Percentiles rank a stretch among this genome's conserved stretches.
These are phyloP conservation scores for Iris macrosiphon DNA, from an alignment of 106 monocot genomes.

Conservation along the genomic window DNA sequence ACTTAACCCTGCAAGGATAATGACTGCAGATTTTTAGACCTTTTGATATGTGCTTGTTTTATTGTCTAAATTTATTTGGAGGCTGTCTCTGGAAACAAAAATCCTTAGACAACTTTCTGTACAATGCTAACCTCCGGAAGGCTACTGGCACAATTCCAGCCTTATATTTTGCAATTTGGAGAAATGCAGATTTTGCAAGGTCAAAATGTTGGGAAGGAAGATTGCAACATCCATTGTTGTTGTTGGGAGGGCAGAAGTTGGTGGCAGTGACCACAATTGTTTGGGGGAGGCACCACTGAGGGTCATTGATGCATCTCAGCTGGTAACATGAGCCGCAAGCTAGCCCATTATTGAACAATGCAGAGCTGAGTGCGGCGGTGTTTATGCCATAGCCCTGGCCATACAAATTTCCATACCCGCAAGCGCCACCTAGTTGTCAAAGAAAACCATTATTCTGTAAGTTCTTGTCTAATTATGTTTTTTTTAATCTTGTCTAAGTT, in stretches of 20 bases:
- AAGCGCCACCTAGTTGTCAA: constrained; percentile 55
- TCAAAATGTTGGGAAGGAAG: constrained; percentile 65
- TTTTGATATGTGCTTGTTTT: no score
- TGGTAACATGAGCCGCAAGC: constrained; percentile 75
- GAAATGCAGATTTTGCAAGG: constrained; percentile 59
- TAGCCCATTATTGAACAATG: constrained; percentile 58
- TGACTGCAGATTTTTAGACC: no score
- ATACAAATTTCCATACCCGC: constrained; percentile 57
- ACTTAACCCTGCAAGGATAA: no score
- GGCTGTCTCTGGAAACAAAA: no score
- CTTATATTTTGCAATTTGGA: constrained; percentile 49
- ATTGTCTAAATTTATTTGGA: no score
- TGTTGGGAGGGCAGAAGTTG: constrained; percentile 80
- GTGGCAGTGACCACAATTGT: constrained; percentile 58
- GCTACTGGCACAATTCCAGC: constrained; percentile 71
- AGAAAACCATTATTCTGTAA: no score
- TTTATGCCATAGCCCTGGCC: constrained; percentile 63
- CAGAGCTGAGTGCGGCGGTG: constrained; percentile 71
- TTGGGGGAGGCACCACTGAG: constrained; percentile 56
- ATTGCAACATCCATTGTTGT: constrained; percentile 84
- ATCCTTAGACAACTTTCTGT: no score
- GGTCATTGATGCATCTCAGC: constrained; percentile 42
- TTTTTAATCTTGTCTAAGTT: no score
- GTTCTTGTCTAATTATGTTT: no score
- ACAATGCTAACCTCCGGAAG: constrained; percentile 27